Conservation (phyloP, 306 rosid species). For the Sicyos edulis region DNA sequence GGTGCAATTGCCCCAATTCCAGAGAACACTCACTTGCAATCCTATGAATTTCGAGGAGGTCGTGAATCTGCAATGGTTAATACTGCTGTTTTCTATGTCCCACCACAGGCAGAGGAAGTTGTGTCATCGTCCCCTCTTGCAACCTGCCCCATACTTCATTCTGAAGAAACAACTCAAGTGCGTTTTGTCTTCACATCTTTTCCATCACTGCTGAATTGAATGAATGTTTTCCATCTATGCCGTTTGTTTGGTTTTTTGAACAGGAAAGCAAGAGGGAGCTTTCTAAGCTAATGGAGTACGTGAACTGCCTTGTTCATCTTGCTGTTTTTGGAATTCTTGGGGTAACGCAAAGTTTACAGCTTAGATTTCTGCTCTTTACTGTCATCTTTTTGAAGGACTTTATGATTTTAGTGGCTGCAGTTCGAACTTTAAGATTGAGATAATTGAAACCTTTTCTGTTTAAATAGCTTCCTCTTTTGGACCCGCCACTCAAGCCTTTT, state of each 20-base stretch:
- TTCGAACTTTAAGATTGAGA: conserved; percentile 2
- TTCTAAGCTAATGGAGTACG: conserved; percentile 36
- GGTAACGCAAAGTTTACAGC: conserved; percentile 26
- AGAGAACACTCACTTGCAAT: conserved; percentile 30
- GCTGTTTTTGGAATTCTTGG: conserved; percentile 60
- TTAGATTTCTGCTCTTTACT: background rate
- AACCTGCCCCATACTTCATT: conserved; percentile 23
- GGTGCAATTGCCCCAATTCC: conserved; percentile 35
- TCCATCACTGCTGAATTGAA: background rate
- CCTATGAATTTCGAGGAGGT: conserved; percentile 20
- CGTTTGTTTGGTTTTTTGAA: background rate
- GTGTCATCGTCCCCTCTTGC: conserved; percentile 28
- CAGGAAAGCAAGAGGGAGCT: conserved; percentile 26
- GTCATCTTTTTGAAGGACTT: background rate
- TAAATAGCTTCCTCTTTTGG: background rate
- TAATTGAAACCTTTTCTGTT: background rate
- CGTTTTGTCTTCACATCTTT: conserved; percentile 23
- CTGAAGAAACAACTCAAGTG: conserved; percentile 42
- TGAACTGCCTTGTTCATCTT: conserved; percentile 40
- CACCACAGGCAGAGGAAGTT: conserved; percentile 34
- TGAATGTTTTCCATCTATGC: background rate
- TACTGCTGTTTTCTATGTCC: conserved; percentile 28
- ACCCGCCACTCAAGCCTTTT: background rate
- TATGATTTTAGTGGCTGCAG: background rate
- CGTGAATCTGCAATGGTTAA: conserved; percentile 17